These are phyloP conservation scores for Fusarium poae DNA, from an alignment of 2,329 filamentous ascomycete species.

Conservation along the genomic window DNA sequence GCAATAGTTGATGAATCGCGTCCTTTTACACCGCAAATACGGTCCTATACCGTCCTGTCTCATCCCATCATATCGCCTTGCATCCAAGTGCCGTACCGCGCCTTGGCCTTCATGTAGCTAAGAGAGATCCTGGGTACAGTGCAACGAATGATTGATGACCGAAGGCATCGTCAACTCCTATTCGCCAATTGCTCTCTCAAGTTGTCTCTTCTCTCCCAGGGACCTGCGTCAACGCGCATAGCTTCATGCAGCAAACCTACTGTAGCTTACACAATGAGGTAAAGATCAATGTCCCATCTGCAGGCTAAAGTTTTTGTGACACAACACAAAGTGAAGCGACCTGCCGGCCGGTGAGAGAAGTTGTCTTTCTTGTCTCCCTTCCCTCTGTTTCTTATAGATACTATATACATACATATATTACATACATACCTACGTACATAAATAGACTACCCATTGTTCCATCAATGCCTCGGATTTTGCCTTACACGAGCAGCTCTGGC, in stretches of 20 bases:
- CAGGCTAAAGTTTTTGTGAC: conserved; percentile 33
- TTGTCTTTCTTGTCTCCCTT: conserved; percentile 30
- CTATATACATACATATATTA: neutral
- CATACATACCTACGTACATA: too few species aligned
- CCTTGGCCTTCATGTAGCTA: conserved; percentile 23
- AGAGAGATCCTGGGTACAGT: conserved; percentile 13
- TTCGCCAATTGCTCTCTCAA: conserved; percentile 45
- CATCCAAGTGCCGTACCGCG: conserved; percentile 39
- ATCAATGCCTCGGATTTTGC: conserved; percentile 15
- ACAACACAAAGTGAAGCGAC: conserved; percentile 31
- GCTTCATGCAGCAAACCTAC: conserved; percentile 37
- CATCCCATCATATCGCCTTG: conserved; percentile 34
- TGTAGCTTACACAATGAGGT: conserved; percentile 39
- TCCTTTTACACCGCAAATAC: conserved; percentile 26
- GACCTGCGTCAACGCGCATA: conserved; percentile 47
- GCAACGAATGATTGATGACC: conserved; percentile 10
- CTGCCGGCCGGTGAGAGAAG: conserved; percentile 27
- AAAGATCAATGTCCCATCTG: conserved; percentile 34
- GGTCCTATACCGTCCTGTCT: neutral
- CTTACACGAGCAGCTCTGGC: conserved; percentile 1
- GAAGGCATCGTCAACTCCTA: conserved; percentile 30
- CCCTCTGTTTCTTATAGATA: neutral
- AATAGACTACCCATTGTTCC: neutral
- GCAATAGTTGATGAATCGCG: conserved; percentile 12
- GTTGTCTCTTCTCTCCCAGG: conserved; percentile 50